A percentile compares a stretch with the other conserved stretches of the same genome.
These are phyloP conservation scores for Aspergillus hancockii DNA, from an alignment of 495 filamentous ascomycete species.

Conservation along the genomic window DNA sequence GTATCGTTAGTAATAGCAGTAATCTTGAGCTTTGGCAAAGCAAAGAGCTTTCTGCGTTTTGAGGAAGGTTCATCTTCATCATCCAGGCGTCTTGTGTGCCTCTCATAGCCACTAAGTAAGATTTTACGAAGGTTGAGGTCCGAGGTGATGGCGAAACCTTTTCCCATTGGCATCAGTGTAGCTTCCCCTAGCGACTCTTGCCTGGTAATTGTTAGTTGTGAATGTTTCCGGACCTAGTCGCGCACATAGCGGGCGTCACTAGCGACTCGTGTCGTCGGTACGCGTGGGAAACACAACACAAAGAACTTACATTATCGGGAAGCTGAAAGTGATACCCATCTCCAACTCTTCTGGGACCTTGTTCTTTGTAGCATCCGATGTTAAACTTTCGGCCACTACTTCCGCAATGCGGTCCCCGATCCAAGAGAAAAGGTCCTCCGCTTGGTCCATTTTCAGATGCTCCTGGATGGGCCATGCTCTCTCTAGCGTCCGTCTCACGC, in stretches of 20 bases:
- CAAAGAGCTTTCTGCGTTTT: slow-evolving; percentile 48
- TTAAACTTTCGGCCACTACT: slow-evolving; percentile 60
- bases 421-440: slow-evolving; percentile 76
- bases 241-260: background rate
- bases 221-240: background rate
- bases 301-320: slow-evolving; percentile 71
- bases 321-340: slow-evolving; percentile 84
- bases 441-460: slow-evolving; percentile 73
- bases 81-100: slow-evolving; percentile 48
- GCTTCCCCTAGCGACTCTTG: slow-evolving; percentile 76
- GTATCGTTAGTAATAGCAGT: slow-evolving; percentile 81
- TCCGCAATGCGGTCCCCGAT: slow-evolving; percentile 75
- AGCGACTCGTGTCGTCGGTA: background rate
- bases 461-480: slow-evolving; percentile 78
- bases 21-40: slow-evolving; percentile 67
- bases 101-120: slow-evolving; percentile 67
- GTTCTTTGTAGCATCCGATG: slow-evolving; percentile 43
- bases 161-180: slow-evolving; percentile 83
- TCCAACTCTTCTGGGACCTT: slow-evolving; percentile 58
- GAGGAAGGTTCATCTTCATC: slow-evolving; percentile 47
- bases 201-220: slow-evolving; percentile 41
- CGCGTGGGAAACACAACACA: background rate
- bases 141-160: slow-evolving; percentile 78
- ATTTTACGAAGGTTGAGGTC: slow-evolving; percentile 71
- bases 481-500: slow-evolving; percentile 63